These are phyloP conservation scores for Phytophthora megakarya DNA, from an alignment of 352 stramenopile species.

Conservation along the genomic window DNA sequence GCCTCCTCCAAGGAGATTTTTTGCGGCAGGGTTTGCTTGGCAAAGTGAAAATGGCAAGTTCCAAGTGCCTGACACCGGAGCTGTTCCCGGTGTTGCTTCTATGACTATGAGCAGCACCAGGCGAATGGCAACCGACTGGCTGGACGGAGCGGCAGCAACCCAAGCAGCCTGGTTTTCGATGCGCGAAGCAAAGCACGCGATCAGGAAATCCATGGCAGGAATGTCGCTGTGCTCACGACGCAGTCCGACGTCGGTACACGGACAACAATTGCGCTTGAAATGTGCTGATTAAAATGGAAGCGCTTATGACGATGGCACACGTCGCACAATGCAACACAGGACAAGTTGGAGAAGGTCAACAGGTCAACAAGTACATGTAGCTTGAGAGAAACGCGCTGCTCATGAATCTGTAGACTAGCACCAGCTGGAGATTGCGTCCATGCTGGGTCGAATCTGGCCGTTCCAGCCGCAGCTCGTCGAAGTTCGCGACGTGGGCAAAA, in stretches of 20 bases:
- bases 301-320: constrained; percentile 6
- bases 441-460: constrained; percentile 20
- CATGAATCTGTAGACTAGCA: not conserved
- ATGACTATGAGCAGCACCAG: constrained; percentile 26
- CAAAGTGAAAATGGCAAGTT: too few relatives aligned
- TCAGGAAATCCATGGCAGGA: too few relatives aligned
- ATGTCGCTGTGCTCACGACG: not conserved
- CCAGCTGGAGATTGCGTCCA: constrained; percentile 22
- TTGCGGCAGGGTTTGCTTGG: constrained; percentile 11
- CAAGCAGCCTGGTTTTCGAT: constrained; percentile 37
- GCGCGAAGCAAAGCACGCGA: constrained; percentile 26
- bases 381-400: constrained; percentile 19
- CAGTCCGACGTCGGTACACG: too few relatives aligned
- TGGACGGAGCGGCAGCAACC: constrained; percentile 14
- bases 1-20: constrained; percentile 25
- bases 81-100: constrained; percentile 22
- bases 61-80: not conserved
- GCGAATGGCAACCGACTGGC: constrained; percentile 4
- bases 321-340: too few relatives aligned
- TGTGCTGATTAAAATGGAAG: not conserved
- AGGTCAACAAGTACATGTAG: not conserved
- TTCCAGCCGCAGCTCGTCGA: not conserved
- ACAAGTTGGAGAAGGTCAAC: not conserved
- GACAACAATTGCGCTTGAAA: too few relatives aligned
- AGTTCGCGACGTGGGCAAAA: not conserved